phyloP scores from a whole-genome alignment of 1,284 basidiomycete genomes.

The Wallemia ichthyophaga region DNA sequence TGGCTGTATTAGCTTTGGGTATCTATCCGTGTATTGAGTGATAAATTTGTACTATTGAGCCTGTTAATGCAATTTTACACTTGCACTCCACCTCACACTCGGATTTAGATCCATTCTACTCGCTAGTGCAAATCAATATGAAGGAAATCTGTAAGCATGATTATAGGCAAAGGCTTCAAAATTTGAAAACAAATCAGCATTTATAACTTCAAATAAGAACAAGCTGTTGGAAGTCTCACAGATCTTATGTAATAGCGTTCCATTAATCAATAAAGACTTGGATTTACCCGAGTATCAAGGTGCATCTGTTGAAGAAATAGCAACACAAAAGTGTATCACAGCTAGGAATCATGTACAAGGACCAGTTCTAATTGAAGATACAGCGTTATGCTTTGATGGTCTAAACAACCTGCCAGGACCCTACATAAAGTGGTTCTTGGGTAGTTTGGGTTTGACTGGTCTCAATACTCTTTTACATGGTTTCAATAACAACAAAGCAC shows the following conservation, averaged over 20 bases:
- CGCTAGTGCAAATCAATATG: neutral
- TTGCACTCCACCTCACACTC: too few relatives aligned
- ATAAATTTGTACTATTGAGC: neutral
- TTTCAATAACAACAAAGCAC: constrained; percentile 49
- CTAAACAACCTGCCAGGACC: constrained; percentile 74
- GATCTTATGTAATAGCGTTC: neutral
- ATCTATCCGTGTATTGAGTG: neutral
- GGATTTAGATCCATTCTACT: too few relatives aligned
- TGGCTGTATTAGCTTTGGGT: neutral
- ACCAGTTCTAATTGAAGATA: constrained; percentile 89
- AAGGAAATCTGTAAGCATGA: neutral
- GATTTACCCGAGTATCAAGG: neutral
- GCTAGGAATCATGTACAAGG: constrained; percentile 27
- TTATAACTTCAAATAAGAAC: constrained; percentile 81
- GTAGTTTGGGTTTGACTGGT: constrained; percentile 47
- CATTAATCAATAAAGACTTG: neutral
- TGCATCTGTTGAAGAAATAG: neutral
- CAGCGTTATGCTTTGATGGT: constrained; percentile 69
- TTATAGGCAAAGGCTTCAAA: too few relatives aligned
- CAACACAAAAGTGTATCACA: neutral
- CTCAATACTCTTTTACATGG: constrained; percentile 61
- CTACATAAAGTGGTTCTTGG: constrained; percentile 82
- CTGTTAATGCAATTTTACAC: neutral
- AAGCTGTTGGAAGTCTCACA: constrained; percentile 55
- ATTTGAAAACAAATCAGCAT: constrained; percentile 23